Conservation (phyloP, 345 rosid species). For the Eucalyptus pauciflora region DNA sequence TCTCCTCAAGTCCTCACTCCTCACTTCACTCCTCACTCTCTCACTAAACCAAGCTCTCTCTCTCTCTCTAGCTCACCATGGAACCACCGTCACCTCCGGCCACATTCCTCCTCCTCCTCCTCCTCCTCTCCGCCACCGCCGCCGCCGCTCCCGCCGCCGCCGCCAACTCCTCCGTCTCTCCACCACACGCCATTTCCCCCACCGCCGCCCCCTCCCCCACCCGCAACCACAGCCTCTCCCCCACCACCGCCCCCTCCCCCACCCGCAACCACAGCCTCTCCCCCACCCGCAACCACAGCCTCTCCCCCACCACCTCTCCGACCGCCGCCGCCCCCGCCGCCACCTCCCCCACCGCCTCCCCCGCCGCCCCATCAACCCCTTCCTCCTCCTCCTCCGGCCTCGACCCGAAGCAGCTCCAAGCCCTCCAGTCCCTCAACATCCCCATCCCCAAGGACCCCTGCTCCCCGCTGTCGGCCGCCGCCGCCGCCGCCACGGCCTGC, state of each 20-base stretch:
- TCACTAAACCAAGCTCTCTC: constrained; percentile 1
- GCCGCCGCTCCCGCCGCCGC: not conserved
- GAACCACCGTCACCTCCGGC: constrained; percentile 1
- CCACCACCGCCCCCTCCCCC: constrained; percentile 6
- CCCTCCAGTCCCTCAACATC: constrained; percentile 64
- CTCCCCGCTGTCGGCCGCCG: constrained; percentile 18
- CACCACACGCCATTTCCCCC: not conserved
- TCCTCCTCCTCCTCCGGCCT: constrained; percentile 31
- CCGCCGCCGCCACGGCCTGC: constrained; percentile 18
- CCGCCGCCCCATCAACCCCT: constrained; percentile 6
- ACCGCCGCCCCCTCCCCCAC: constrained; percentile 1
- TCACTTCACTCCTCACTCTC: not conserved
- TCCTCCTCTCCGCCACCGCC: not conserved
- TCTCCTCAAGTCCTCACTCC: not conserved
- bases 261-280: constrained; percentile 9
- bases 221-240: constrained; percentile 13
- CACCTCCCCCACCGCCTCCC: constrained; percentile 11
- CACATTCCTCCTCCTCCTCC: not conserved
- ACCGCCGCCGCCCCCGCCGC: not conserved
- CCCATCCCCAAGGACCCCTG: constrained; percentile 70
- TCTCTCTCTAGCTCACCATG: constrained; percentile 23
- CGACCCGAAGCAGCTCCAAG: constrained; percentile 70
- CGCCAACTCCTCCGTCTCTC: not conserved
- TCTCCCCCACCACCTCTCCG: constrained; percentile 16
- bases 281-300: constrained; percentile 7